Conservation (phyloP, 2,329 filamentous ascomycete genomes). For the Aspergillus ustus region DNA sequence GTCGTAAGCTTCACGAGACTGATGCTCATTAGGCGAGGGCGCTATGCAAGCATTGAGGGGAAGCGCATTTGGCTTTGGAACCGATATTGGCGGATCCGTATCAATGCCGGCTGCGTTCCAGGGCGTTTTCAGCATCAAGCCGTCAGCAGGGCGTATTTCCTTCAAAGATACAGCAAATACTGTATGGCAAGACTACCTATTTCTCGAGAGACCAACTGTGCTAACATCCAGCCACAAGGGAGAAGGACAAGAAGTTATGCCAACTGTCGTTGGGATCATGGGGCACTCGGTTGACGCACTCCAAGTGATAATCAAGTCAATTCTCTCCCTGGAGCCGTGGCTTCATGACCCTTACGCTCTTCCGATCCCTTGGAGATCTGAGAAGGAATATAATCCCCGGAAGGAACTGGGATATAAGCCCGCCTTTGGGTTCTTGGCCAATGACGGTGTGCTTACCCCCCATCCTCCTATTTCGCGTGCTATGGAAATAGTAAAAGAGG, state of each 20-base stretch:
- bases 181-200: conserved; percentile 3
- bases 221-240: conserved; percentile 10
- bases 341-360: conserved; percentile 41
- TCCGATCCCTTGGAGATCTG: conserved; percentile 41
- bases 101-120: conserved; percentile 17
- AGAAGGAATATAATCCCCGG: conserved; percentile 12
- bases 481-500: conserved; percentile 15
- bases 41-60: conserved; percentile 18
- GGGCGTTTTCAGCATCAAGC: conserved; percentile 14
- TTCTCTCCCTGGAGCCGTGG: conserved; percentile 44
- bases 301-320: conserved; percentile 34
- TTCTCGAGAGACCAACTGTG: neutral
- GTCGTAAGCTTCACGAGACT: neutral
- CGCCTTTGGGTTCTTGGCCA: conserved; percentile 14
- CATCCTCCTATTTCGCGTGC: conserved; percentile 14
- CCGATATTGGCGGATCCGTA: conserved; percentile 17
- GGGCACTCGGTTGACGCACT: conserved; percentile 34
- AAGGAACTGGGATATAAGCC: conserved; percentile 7
- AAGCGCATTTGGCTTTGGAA: conserved; percentile 17
- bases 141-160: conserved; percentile 15
- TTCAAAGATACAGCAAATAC: conserved; percentile 17
- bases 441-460: conserved; percentile 15
- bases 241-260: conserved; percentile 14
- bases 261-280: conserved; percentile 37
- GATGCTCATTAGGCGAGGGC: conserved; percentile 13